These are phyloP conservation scores for Mortierella sp. DNA, from an alignment of 371 early-diverging fungal species.

Conservation along the genomic window DNA sequence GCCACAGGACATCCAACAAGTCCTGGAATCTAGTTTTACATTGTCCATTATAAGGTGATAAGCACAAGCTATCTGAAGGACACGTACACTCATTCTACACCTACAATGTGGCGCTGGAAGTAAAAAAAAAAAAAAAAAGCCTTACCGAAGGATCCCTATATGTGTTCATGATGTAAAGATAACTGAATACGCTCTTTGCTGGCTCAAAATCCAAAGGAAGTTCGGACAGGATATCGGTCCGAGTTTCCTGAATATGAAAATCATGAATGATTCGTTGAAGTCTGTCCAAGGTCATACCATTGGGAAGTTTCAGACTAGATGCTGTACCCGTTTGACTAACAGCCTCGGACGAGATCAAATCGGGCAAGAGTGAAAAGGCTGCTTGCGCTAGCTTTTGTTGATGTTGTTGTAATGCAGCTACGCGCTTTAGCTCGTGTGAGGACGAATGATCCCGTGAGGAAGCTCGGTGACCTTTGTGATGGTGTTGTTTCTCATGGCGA, in stretches of 20 bases:
- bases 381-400: too few relatives aligned
- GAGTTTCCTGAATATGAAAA: constrained; percentile 40
- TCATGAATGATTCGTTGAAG: constrained; percentile 22
- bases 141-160: constrained; percentile 39
- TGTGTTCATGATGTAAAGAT: constrained; percentile 25
- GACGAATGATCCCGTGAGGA: too few relatives aligned
- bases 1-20: constrained; percentile 35
- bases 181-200: constrained; percentile 38
- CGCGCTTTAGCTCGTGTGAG: too few relatives aligned
- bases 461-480: too few relatives aligned
- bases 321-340: too few relatives aligned
- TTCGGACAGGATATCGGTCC: constrained; percentile 28
- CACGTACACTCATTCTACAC: too few relatives aligned
- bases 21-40: constrained; percentile 10
- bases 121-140: not conserved
- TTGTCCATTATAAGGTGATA: too few relatives aligned
- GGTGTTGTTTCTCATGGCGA: too few relatives aligned
- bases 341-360: too few relatives aligned
- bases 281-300: constrained; percentile 24
- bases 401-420: too few relatives aligned
- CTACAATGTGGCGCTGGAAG: not conserved
- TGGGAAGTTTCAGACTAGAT: constrained; percentile 26
- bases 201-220: constrained; percentile 36
- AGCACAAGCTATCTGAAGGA: not conserved
- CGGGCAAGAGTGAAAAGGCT: too few relatives aligned